Evolutionary conservation across 495 filamentous ascomycete species (phyloP).

Genomic region (Penicillium malachiteum): DNA sequence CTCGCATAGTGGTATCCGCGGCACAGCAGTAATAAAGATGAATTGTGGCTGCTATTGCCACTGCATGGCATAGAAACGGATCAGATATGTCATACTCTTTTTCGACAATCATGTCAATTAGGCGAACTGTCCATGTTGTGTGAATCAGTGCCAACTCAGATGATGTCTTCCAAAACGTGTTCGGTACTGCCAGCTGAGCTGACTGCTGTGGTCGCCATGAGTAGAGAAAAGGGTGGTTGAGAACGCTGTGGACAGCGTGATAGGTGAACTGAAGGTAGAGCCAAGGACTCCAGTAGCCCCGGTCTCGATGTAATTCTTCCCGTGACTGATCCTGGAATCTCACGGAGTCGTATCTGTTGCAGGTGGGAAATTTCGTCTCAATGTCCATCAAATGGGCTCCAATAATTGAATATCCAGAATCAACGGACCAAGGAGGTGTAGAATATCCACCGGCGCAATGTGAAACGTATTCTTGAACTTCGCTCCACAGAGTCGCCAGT

Average conservation of each 20-base stretch:
- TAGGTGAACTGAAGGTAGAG: constrained; percentile 46
- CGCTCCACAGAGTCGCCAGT: constrained; percentile 40
- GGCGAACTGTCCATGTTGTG: constrained; percentile 43
- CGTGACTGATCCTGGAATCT: constrained; percentile 40
- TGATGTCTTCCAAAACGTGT: constrained; percentile 44
- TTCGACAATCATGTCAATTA: constrained; percentile 44
- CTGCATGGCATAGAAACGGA: constrained; percentile 40
- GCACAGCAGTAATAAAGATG: constrained; percentile 46
- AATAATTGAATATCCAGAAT: constrained; percentile 42
- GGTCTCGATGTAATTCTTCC: constrained; percentile 34
- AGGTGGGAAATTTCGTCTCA: constrained; percentile 40
- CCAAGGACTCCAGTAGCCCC: constrained; percentile 44
- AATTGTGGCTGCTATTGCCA: constrained; percentile 41
- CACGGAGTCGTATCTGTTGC: constrained; percentile 42
- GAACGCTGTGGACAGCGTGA: constrained; percentile 40
- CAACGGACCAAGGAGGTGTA: constrained; percentile 42
- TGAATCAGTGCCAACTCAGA: constrained; percentile 44
- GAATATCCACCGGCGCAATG: constrained; percentile 37
- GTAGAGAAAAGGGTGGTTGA: constrained; percentile 47
- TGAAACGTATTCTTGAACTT: constrained; percentile 38
- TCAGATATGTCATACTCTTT: constrained; percentile 40
- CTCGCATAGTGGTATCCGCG: constrained; percentile 35
- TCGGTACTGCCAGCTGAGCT: constrained; percentile 42
- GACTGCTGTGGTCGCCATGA: constrained; percentile 44
- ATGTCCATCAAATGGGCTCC: constrained; percentile 42